Evolutionary conservation across 176 grass and related monocot genomes (phyloP).

Genomic region (Cenchrus fungigraminus): DNA sequence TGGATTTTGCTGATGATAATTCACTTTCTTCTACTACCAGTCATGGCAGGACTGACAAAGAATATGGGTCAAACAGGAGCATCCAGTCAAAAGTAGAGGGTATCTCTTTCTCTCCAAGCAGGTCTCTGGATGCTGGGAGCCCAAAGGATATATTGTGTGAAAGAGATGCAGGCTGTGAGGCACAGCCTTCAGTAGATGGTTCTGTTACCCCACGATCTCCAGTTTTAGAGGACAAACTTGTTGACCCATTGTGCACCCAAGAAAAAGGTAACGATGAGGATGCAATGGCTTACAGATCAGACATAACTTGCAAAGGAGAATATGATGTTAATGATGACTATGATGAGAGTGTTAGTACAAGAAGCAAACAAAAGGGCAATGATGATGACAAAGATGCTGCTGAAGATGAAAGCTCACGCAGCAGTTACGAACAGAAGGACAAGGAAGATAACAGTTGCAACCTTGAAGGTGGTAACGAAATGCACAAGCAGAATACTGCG

Average conservation of each 20-base stretch:
- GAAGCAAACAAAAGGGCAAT: slow-evolving; percentile 14
- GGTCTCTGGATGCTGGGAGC: slow-evolving; percentile 50
- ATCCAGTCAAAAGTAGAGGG: slow-evolving; percentile 48
- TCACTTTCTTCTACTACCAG: slow-evolving; percentile 51
- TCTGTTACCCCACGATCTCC: slow-evolving; percentile 36
- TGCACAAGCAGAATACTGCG: background rate
- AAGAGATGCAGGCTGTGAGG: slow-evolving; percentile 41
- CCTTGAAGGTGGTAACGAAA: slow-evolving; percentile 41
- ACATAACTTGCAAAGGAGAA: slow-evolving; percentile 29
- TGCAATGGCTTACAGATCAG: background rate
- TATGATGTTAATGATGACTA: slow-evolving; percentile 14
- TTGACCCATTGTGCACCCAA: slow-evolving; percentile 52
- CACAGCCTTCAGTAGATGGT: slow-evolving; percentile 39
- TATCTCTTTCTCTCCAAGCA: slow-evolving; percentile 40
- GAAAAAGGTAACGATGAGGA: slow-evolving; percentile 31
- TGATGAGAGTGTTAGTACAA: slow-evolving; percentile 29
- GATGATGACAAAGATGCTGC: slow-evolving; percentile 15
- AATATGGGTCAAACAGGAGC: slow-evolving; percentile 49
- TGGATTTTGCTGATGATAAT: slow-evolving; percentile 56
- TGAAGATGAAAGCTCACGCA: slow-evolving; percentile 51
- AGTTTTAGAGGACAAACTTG: slow-evolving; percentile 55
- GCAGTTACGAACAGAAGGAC: slow-evolving; percentile 34
- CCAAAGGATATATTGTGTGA: slow-evolving; percentile 62
- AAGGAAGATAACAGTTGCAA: slow-evolving; percentile 37
- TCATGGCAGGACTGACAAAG: slow-evolving; percentile 42